phyloP scores from a whole-genome alignment of 2,329 filamentous ascomycete genomes.

The Lachnellula suecica region DNA sequence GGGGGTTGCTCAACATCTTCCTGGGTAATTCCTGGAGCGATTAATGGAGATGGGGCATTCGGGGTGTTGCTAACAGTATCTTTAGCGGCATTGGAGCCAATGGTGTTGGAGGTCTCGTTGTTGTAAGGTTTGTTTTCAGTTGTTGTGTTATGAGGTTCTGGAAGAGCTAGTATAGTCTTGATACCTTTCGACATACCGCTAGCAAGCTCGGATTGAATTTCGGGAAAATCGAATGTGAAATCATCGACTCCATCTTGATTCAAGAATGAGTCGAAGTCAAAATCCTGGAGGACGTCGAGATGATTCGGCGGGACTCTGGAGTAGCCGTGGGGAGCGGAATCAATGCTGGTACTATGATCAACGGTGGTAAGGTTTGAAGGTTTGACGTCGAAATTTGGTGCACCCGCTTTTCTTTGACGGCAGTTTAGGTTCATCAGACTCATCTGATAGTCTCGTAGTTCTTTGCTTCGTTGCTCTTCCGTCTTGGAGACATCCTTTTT shows the following conservation, averaged over 20 bases:
- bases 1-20: neutral
- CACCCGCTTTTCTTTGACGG: neutral
- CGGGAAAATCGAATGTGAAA: neutral
- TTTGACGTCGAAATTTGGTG: neutral
- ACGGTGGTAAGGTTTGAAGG: too few relatives aligned
- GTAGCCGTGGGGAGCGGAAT: neutral
- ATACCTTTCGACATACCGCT: neutral
- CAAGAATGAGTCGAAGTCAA: slow-evolving; percentile 66
- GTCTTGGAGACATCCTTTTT: neutral
- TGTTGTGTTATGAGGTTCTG: neutral
- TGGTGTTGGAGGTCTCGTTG: neutral
- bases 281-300: slow-evolving; percentile 57
- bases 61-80: neutral
- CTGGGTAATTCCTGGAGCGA: neutral
- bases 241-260: slow-evolving; percentile 40
- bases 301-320: neutral
- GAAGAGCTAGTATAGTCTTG: too few relatives aligned
- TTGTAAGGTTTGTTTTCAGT: neutral
- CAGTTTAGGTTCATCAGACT: slow-evolving; percentile 4
- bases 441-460: slow-evolving; percentile 8
- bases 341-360: too few relatives aligned
- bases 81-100: neutral
- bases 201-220: too few relatives aligned
- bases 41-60: neutral
- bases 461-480: slow-evolving; percentile 1